Percentiles rank a stretch among this genome's conserved stretches.
Evolutionary conservation across 2,329 filamentous ascomycete species (phyloP).

Genomic region (Aspergillus caelatus): DNA sequence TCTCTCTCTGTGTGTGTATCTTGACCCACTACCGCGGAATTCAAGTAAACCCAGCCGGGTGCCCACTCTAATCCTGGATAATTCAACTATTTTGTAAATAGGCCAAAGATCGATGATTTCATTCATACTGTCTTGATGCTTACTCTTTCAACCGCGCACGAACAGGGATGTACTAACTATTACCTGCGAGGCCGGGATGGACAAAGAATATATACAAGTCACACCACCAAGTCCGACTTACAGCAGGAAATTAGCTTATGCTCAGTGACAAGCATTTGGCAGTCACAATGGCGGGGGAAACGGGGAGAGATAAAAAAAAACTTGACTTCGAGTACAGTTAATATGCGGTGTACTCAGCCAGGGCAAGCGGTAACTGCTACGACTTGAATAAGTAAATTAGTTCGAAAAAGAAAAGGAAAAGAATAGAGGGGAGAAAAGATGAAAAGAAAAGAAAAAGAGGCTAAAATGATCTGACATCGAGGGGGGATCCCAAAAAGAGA

Average conservation of each 20-base stretch:
- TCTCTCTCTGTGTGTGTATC: background rate
- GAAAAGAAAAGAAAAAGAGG: background rate
- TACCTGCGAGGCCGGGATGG: background rate
- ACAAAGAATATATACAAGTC: conserved; percentile 6
- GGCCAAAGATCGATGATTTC: conserved; percentile 1
- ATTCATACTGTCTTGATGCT: background rate
- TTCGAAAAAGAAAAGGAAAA: background rate
- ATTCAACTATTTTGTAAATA: background rate
- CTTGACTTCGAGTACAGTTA: background rate
- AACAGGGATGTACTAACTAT: background rate
- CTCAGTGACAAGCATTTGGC: background rate
- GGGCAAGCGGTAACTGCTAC: background rate
- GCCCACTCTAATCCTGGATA: background rate
- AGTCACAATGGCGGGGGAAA: background rate
- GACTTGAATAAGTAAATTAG: background rate
- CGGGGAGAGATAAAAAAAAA: background rate
- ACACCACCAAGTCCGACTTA: background rate
- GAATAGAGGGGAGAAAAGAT: background rate
- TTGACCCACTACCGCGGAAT: background rate
- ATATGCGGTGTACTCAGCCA: conserved; percentile 1
- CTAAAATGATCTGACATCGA: background rate
- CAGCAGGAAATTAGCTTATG: background rate
- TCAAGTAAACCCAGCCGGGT: background rate
- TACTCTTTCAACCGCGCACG: background rate
- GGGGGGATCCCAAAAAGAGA: background rate